Evolutionary conservation across 805 yeast genomes (phyloP).

Genomic region (Cyberlindnera americana): DNA sequence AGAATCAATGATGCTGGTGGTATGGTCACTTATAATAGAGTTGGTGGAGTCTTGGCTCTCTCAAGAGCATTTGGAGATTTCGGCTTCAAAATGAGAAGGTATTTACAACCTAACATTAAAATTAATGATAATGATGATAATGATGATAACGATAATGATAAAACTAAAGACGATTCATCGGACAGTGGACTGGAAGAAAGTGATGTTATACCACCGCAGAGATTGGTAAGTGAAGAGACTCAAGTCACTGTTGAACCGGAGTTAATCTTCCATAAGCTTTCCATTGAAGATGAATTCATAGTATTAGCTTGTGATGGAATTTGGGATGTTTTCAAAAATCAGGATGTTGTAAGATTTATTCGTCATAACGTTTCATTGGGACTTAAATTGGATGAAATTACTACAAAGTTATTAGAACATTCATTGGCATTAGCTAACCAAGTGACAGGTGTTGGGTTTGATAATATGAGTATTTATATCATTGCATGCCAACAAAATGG

Average conservation of each 20-base stretch:
- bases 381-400: slow-evolving; percentile 53
- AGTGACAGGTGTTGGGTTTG: slow-evolving; percentile 76
- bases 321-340: slow-evolving; percentile 69
- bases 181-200: slow-evolving; percentile 38
- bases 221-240: slow-evolving; percentile 42
- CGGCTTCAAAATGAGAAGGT: slow-evolving; percentile 38
- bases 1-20: slow-evolving; percentile 94
- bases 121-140: slow-evolving; percentile 27
- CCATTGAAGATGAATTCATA: slow-evolving; percentile 56
- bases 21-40: slow-evolving; percentile 87
- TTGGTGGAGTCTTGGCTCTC: slow-evolving; percentile 90
- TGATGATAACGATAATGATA: neutral
- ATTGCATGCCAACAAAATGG: slow-evolving; percentile 53
- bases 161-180: slow-evolving; percentile 4
- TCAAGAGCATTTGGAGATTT: slow-evolving; percentile 89
- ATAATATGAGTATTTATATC: slow-evolving; percentile 75
- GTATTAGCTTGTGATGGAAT: slow-evolving; percentile 81
- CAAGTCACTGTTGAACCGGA: slow-evolving; percentile 82
- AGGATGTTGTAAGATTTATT: slow-evolving; percentile 48
- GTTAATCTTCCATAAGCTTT: slow-evolving; percentile 51
- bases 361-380: slow-evolving; percentile 58
- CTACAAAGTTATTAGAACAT: slow-evolving; percentile 57
- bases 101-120: slow-evolving; percentile 31
- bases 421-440: slow-evolving; percentile 70
- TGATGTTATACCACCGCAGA: slow-evolving; percentile 1